These are phyloP conservation scores for Cenchrus fungigraminus DNA, from an alignment of 176 grass and related monocot species.

Conservation along the genomic window DNA sequence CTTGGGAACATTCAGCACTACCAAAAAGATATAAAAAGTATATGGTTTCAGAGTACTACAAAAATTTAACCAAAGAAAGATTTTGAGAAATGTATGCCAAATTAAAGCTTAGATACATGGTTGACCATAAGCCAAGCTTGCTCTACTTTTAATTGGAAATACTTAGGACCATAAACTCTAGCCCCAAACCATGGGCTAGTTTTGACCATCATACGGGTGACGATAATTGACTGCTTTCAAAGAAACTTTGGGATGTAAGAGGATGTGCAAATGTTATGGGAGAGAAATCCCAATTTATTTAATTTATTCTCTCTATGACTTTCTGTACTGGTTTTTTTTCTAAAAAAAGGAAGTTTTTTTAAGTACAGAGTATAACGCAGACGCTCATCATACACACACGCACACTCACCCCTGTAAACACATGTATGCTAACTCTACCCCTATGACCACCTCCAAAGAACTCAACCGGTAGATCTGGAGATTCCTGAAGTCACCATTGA, in stretches of 20 bases:
- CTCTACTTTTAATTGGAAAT: not conserved
- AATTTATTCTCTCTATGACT: conserved; percentile 12
- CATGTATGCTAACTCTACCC: too few species aligned
- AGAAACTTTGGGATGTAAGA: conserved; percentile 6
- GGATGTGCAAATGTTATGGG: conserved; percentile 5
- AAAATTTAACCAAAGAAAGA: not conserved
- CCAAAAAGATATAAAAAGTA: too few species aligned
- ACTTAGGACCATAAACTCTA: not conserved
- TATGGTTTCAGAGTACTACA: too few species aligned
- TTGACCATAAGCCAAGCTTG: not conserved
- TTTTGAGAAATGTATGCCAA: not conserved
- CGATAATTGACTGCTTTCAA: not conserved
- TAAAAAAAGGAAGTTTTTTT: not conserved
- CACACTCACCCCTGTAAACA: too few species aligned
- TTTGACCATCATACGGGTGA: not conserved
- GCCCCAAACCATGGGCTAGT: conserved; percentile 31
- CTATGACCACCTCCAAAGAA: too few species aligned
- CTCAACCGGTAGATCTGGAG: too few species aligned
- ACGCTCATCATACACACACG: too few species aligned
- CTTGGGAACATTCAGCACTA: too few species aligned
- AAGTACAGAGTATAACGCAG: too few species aligned
- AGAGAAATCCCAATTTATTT: not conserved
- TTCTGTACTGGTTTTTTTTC: conserved; percentile 5
- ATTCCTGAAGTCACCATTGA: too few species aligned
- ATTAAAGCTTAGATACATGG: not conserved